Evolutionary conservation across 2,329 filamentous ascomycete genomes (phyloP), one percentile per base, ranked within the genome.

Genomic region (Penicillium glabrum): DNA sequence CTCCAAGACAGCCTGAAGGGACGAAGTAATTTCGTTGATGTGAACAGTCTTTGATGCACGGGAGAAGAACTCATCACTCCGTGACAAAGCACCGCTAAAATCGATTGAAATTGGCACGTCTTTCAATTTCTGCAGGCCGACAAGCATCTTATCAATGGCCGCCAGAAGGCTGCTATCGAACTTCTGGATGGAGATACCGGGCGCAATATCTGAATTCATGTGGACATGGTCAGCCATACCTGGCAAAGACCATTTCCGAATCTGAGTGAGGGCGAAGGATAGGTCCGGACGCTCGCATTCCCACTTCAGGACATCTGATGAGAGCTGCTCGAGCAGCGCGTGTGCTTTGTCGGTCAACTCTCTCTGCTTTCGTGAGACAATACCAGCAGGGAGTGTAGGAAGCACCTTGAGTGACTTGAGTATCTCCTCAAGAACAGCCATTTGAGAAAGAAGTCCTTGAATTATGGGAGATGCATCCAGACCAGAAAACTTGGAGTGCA

Each of bases 91-190:
- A 2, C 82, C 79, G 1, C 79, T 66, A 44, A 89, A 85, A 33
- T 90, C 86, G 1, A 79, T 78, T 1, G 87, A 84, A 5, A 74
- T 70, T 1, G 88, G 86, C 1, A 87, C 75, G 3, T 79, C 77
- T 11, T 78, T 73, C 9, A 85, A 76, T 2, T 87, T 85, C 71
- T 97, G 91, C 47, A 96, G 82, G 1, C 89, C 88, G 35, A 93
- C 89, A 2, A 97, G 85, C 27, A 93, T 83, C 49, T 85, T 84
- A 72, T 96, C 90, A 46, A 88, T 84, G n/a, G 89, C 79, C 1
- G 75, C 82, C 37, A 90, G 83, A 1, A 91, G 73, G 3, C 81
- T 77, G 14, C 81, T 75, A 43, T 86, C 83, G 45, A 92, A 82
- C 0, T 75, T 69, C 19, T 80, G 67, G 23, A 80, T 58, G 48